Evolutionary conservation across 805 yeast species (phyloP).

Genomic region (Schwanniomyces polymorphus): DNA sequence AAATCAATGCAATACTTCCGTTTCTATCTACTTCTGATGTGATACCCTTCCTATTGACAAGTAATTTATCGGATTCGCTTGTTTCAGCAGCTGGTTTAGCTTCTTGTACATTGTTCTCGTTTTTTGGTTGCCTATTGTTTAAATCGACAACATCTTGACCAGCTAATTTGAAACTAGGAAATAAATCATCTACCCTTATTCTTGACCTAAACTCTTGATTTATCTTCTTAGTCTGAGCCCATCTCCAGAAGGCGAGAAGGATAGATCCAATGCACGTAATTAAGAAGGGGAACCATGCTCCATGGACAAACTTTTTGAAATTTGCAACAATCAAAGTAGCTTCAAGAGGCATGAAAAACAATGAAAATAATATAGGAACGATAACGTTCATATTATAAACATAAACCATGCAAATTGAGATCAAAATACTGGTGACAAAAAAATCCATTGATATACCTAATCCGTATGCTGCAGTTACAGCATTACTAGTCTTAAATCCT

Average conservation of each 20-base stretch:
- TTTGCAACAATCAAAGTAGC: constrained; percentile 47
- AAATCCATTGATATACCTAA: constrained; percentile 59
- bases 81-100: not conserved
- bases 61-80: not conserved
- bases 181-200: constrained; percentile 35
- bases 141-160: constrained; percentile 10
- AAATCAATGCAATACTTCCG: constrained; percentile 43
- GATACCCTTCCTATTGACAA: constrained; percentile 21
- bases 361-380: constrained; percentile 31
- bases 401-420: constrained; percentile 45
- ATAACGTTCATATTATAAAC: constrained; percentile 41
- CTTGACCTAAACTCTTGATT: constrained; percentile 35
- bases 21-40: constrained; percentile 15
- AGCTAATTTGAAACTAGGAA: constrained; percentile 20
- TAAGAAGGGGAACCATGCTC: constrained; percentile 63
- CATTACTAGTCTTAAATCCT: constrained; percentile 49
- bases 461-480: constrained; percentile 61
- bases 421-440: constrained; percentile 49
- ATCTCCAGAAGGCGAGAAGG: constrained; percentile 49
- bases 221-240: constrained; percentile 42
- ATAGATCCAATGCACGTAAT: constrained; percentile 37
- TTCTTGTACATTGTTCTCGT: not conserved
- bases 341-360: constrained; percentile 49
- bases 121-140: not conserved
- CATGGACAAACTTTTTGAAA: constrained; percentile 52